These are phyloP conservation scores for Apiotrichum brassicae DNA, from an alignment of 1,284 basidiomycete species.

Conservation along the genomic window DNA sequence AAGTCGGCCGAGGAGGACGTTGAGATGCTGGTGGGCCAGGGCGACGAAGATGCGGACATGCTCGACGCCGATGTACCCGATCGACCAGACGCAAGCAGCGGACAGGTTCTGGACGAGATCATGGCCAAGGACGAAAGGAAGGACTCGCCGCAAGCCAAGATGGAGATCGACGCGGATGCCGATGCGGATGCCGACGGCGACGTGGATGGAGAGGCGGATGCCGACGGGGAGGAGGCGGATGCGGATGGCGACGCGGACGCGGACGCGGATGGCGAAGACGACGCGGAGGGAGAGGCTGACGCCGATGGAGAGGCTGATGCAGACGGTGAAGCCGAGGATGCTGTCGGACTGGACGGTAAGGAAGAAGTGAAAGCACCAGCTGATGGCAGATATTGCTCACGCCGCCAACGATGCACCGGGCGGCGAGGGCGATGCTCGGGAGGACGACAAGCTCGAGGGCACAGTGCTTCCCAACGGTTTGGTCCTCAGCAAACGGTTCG, in stretches of 20 bases:
- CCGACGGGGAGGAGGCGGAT: conserved; percentile 10
- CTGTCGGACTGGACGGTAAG: conserved; percentile 29
- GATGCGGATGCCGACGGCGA: conserved; percentile 28
- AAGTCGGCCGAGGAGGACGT: conserved; percentile 37
- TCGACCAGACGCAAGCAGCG: conserved; percentile 18
- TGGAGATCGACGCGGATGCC: conserved; percentile 24
- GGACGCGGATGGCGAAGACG: conserved; percentile 15
- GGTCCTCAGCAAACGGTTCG: conserved; percentile 35
- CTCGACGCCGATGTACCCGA: conserved; percentile 19
- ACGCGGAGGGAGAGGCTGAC: conserved; percentile 30
- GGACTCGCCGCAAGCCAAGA: conserved; percentile 11
- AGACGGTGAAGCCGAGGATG: conserved; percentile 21
- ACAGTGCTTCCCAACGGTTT: conserved; percentile 31
- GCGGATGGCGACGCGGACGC: conserved; percentile 21
- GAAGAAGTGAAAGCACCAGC: not conserved
- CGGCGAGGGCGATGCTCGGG: conserved; percentile 13
- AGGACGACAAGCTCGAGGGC: conserved; percentile 17
- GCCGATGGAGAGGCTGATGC: conserved; percentile 20
- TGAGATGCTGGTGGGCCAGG: conserved; percentile 36
- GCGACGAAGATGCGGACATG: conserved; percentile 17
- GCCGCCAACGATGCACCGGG: conserved; percentile 5
- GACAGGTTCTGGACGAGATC: conserved; percentile 35
- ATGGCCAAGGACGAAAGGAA: conserved; percentile 19
- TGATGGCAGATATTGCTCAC: conserved; percentile 13
- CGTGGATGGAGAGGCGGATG: conserved; percentile 14